Evolutionary conservation across 2,329 filamentous ascomycete species (phyloP), one percentile per base, ranked within the genome.

Genomic region (Aspergillus phoenicis): DNA sequence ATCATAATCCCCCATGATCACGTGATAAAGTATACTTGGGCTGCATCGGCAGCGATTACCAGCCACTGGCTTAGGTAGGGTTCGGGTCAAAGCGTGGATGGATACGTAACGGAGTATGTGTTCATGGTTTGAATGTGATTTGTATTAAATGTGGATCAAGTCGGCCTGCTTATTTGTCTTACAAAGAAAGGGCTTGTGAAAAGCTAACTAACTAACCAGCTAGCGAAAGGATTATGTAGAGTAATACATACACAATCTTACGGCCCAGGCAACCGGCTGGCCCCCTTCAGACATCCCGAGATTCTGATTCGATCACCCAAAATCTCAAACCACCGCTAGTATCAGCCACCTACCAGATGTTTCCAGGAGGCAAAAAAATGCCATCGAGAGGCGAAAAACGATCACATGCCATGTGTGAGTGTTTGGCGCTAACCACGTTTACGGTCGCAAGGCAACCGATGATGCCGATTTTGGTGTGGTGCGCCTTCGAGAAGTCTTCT

Each of bases 401-500:
- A 13, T 45, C 41, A 45, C 41, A 22, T 45, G 41, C 41, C 41
- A 49, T n/a, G 13, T 49, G 15, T 51, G 47, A 17, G 15, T 24
- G 11, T 51, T 54, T 30, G 41, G 13, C 47, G 13, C 45, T 52
- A 57, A 57, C 57, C 59, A 59, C 48, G 52, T 62, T 60, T 56
- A 10, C 41, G 41, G 20, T 22, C 17, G 6, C 15, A 10, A 45
- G n/a, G 24, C n/a, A 30, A 33, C 38, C 52, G 22, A 41, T 24
- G 15, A 26, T 20, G 36, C 28, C 33, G 33, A 36, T 13, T 36
- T 36, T 36, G 33, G 33, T 36, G 33, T 36, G 33, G 33, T 36
- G 33, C 33, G 55, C 55, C 17, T 64, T 64, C 63, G 61, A 63
- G 63, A 64, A 64, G 20, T 17, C n/a, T 64, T 64, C 63, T 64